Conservation (phyloP, 2,329 filamentous ascomycete species). For the Fonsecaea monophora region DNA sequence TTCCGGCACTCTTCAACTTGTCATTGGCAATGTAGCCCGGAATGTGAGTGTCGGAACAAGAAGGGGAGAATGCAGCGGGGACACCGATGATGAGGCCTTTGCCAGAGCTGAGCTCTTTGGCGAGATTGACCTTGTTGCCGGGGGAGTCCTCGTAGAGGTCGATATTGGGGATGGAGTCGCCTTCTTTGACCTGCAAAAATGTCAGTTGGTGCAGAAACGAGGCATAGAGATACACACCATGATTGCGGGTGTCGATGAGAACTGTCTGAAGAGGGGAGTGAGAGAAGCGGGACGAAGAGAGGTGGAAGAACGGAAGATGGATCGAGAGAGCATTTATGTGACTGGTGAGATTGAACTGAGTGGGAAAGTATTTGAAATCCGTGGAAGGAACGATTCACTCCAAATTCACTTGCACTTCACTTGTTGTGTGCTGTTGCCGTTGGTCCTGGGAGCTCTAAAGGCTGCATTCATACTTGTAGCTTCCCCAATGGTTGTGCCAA, state of each 20-base stretch:
- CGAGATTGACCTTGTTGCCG: conserved; percentile 87
- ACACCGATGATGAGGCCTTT: conserved; percentile 86
- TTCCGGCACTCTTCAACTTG: conserved; percentile 77
- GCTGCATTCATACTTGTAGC: background rate
- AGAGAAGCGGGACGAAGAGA: conserved; percentile 20
- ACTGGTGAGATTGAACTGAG: background rate
- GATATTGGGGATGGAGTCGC: conserved; percentile 78
- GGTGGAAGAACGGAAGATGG: conserved; percentile 30
- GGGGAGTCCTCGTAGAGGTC: conserved; percentile 85
- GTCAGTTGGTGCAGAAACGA: background rate
- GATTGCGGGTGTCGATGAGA: conserved; percentile 38
- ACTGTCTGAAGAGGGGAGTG: conserved; percentile 26
- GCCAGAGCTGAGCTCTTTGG: conserved; percentile 72
- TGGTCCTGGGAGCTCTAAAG: background rate
- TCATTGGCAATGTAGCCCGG: conserved; percentile 80
- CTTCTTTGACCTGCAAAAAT: conserved; percentile 72
- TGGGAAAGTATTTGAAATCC: conserved; percentile 27
- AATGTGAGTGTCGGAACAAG: conserved; percentile 74
- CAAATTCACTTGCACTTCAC: background rate
- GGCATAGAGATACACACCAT: conserved; percentile 33
- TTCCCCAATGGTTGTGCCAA: background rate
- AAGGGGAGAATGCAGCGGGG: conserved; percentile 77
- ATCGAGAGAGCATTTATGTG: conserved; percentile 34
- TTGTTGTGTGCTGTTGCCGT: background rate
- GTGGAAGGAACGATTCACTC: background rate